phyloP scores from a whole-genome alignment of 2,329 filamentous ascomycete genomes.

The Diatrype stigma region DNA sequence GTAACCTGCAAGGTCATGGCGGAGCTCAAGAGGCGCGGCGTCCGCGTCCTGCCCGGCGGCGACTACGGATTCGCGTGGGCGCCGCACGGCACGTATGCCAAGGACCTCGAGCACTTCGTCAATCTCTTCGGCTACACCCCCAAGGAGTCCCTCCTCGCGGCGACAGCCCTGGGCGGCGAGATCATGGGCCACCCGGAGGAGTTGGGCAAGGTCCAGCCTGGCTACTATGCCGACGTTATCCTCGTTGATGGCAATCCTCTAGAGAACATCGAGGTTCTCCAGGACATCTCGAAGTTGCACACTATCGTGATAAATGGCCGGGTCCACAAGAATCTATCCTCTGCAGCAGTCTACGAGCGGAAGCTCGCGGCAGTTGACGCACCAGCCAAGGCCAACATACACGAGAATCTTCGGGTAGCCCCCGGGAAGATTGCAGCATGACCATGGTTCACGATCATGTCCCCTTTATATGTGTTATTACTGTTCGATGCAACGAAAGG shows the following conservation, averaged over 20 bases:
- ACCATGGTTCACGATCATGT: too few species aligned
- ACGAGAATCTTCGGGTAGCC: too few species aligned
- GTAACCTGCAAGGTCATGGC: conserved; percentile 32
- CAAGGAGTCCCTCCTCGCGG: conserved; percentile 39
- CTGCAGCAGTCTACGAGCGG: too few species aligned
- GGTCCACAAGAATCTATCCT: conserved; percentile 32
- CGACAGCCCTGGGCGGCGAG: conserved; percentile 36
- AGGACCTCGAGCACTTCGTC: conserved; percentile 42
- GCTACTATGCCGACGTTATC: conserved; percentile 40
- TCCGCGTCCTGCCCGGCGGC: conserved; percentile 40
- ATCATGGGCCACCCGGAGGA: conserved; percentile 34
- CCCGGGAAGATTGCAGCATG: too few species aligned
- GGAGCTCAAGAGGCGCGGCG: conserved; percentile 42
- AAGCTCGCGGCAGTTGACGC: too few species aligned
- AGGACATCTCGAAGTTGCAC: conserved; percentile 39
- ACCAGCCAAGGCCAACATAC: too few species aligned
- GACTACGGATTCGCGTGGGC: conserved; percentile 47
- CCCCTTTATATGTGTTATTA: too few species aligned
- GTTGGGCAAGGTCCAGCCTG: conserved; percentile 36
- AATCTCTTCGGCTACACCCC: conserved; percentile 41
- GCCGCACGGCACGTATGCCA: conserved; percentile 44
- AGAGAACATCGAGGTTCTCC: conserved; percentile 36
- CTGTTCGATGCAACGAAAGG: too few species aligned
- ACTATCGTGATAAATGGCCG: conserved; percentile 45
- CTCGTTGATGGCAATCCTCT: conserved; percentile 43